phyloP scores from a whole-genome alignment of 2,329 filamentous ascomycete genomes.

The Didymella pinodella region DNA sequence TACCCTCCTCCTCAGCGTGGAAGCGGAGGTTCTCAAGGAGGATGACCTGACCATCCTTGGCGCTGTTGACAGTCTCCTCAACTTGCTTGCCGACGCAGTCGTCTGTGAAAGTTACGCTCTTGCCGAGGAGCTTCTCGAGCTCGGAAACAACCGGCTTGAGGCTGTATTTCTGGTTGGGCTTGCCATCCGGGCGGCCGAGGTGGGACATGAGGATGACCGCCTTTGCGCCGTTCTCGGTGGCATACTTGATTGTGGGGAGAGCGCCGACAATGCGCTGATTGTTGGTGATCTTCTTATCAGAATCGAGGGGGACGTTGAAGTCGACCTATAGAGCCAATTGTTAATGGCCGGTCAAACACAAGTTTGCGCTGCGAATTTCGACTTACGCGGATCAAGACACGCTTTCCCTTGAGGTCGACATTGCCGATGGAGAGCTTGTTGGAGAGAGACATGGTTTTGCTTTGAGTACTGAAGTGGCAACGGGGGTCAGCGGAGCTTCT shows the following conservation, averaged over 20 bases:
- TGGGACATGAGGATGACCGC: slow-evolving; percentile 97
- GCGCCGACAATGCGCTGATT: slow-evolving; percentile 97
- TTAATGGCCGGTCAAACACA: slow-evolving; percentile 23
- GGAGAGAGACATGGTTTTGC: slow-evolving; percentile 83
- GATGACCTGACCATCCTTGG: slow-evolving; percentile 81
- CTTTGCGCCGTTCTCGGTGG: slow-evolving; percentile 88
- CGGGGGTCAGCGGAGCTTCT: slow-evolving; percentile 26
- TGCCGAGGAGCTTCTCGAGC: slow-evolving; percentile 88
- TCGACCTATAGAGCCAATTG: slow-evolving; percentile 73
- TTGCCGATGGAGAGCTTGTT: slow-evolving; percentile 98
- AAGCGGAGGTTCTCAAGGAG: slow-evolving; percentile 98
- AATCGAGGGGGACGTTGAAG: slow-evolving; percentile 98
- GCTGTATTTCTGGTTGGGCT: slow-evolving; percentile 90
- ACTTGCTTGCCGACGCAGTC: slow-evolving; percentile 91
- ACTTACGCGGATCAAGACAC: slow-evolving; percentile 93
- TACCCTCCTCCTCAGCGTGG: slow-evolving; percentile 98
- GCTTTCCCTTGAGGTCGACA: slow-evolving; percentile 97
- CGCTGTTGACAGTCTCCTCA: slow-evolving; percentile 87
- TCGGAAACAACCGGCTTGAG: slow-evolving; percentile 89
- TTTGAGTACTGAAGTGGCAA: slow-evolving; percentile 28
- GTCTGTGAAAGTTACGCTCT: slow-evolving; percentile 84
- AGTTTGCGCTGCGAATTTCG: background rate
- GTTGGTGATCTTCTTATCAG: slow-evolving; percentile 94
- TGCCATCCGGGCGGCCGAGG: slow-evolving; percentile 92
- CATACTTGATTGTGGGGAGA: slow-evolving; percentile 93